These are phyloP conservation scores for Fusarium coicis DNA, from an alignment of 2,329 filamentous ascomycete genomes.

Conservation along the genomic window DNA sequence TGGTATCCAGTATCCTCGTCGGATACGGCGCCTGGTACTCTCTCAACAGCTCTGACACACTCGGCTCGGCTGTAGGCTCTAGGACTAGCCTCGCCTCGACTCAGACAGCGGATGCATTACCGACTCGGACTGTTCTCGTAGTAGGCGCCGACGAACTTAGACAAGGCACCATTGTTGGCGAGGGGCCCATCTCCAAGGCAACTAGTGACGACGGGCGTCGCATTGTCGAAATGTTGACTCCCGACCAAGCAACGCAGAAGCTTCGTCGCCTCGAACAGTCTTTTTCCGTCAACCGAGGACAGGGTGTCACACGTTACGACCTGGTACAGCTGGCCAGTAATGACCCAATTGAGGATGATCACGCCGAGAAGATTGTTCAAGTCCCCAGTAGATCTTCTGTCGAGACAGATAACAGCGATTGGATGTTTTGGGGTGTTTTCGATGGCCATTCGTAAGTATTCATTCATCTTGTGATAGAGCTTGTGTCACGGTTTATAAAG, in stretches of 20 bases:
- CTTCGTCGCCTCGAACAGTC: constrained; percentile 91
- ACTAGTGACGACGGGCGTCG: constrained; percentile 85
- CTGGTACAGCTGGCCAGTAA: constrained; percentile 95
- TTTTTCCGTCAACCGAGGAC: constrained; percentile 86
- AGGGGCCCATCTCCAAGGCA: constrained; percentile 88
- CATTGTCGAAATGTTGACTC: constrained; percentile 94
- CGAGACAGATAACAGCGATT: constrained; percentile 75
- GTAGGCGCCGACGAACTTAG: constrained; percentile 92
- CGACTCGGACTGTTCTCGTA: constrained; percentile 78
- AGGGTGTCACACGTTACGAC: constrained; percentile 94
- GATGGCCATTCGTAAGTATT: constrained; percentile 87
- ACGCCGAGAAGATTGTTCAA: constrained; percentile 97
- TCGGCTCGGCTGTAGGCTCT: constrained; percentile 47
- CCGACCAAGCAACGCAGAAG: constrained; percentile 92
- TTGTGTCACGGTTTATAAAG: not conserved
- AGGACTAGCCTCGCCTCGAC: constrained; percentile 56
- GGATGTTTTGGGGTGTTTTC: constrained; percentile 99
- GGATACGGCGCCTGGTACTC: constrained; percentile 83
- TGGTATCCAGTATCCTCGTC: constrained; percentile 74
- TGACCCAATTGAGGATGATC: constrained; percentile 97
- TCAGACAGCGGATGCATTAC: constrained; percentile 53
- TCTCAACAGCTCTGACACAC: constrained; percentile 61
- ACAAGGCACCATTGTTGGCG: constrained; percentile 85
- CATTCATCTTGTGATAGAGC: not conserved
- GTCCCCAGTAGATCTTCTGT: constrained; percentile 70